A percentile compares a stretch with the other conserved stretches of the same genome.
Conservation (phyloP, 2,329 filamentous ascomycete species). For the Penicillium sclerotigenum region DNA sequence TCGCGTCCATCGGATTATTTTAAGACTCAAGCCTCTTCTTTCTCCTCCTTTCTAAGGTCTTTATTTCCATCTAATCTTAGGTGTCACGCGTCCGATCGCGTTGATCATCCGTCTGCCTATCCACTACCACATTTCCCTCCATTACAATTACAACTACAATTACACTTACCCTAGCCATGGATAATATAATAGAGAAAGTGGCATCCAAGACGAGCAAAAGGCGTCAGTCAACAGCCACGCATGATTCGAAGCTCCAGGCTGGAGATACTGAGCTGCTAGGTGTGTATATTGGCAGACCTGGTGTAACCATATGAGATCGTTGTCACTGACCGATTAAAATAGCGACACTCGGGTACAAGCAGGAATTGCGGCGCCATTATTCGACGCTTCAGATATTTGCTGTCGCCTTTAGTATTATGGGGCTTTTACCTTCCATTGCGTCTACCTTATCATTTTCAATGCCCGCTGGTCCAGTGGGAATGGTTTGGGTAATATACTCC, state of each 20-base stretch:
- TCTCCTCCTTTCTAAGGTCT: background rate
- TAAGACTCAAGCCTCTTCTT: background rate
- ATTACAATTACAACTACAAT: background rate
- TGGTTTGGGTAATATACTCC: slow-evolving; percentile 53
- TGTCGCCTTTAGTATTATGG: slow-evolving; percentile 60
- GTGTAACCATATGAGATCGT: background rate
- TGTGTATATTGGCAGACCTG: background rate
- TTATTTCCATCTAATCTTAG: background rate
- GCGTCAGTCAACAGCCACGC: background rate
- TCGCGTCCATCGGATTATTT: background rate
- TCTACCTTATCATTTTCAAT: slow-evolving; percentile 58
- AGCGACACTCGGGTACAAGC: slow-evolving; percentile 52
- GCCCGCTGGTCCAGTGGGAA: slow-evolving; percentile 58
- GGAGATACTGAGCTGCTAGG: slow-evolving; percentile 24
- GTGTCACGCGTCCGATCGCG: background rate
- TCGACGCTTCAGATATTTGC: slow-evolving; percentile 61
- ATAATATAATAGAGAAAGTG: slow-evolving; percentile 1
- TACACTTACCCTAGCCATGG: background rate
- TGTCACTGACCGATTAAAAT: background rate
- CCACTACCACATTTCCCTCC: background rate
- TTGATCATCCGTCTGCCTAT: background rate
- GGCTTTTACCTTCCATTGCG: slow-evolving; percentile 59
- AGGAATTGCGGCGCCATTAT: slow-evolving; percentile 61
- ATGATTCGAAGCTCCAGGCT: slow-evolving; percentile 9
- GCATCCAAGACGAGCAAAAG: background rate